phyloP scores from a whole-genome alignment of 2,329 filamentous ascomycete genomes.

The Beauveria rudraprayagi region DNA sequence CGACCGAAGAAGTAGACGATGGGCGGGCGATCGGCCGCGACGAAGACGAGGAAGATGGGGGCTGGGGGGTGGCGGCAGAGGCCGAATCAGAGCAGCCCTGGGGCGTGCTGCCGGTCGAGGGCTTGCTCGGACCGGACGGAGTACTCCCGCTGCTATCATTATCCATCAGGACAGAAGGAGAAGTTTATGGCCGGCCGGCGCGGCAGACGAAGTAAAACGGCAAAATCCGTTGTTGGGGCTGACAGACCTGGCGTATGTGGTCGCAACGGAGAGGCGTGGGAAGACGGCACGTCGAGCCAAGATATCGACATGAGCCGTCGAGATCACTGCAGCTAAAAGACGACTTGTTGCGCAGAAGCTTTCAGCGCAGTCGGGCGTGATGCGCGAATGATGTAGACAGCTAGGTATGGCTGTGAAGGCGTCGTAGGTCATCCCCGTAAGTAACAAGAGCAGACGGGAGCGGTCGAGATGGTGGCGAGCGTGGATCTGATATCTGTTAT shows the following conservation, averaged over 20 bases:
- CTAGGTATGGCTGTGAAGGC: not conserved
- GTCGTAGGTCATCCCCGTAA: not conserved
- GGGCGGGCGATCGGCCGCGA: not conserved
- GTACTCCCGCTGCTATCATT: conserved; percentile 23
- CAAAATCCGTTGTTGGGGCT: not conserved
- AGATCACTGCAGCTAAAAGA: no score
- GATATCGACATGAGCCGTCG: not conserved
- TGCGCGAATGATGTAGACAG: not conserved
- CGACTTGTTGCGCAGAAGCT: not conserved
- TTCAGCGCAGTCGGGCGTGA: not conserved
- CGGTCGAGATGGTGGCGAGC: not conserved
- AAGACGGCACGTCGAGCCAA: no score
- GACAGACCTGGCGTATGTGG: not conserved
- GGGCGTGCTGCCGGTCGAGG: conserved; percentile 26
- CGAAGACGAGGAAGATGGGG: conserved; percentile 13
- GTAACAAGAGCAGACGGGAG: not conserved
- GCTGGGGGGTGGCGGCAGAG: conserved; percentile 10
- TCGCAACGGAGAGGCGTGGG: not conserved
- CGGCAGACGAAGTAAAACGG: not conserved
- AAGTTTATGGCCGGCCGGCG: not conserved
- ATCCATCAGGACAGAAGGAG: conserved; percentile 21
- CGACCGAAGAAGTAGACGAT: not conserved
- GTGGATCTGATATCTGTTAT: not conserved
- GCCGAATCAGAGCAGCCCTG: conserved; percentile 16
- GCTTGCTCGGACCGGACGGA: conserved; percentile 22